phyloP scores from a whole-genome alignment of 2,329 filamentous ascomycete genomes.

The Tolypocladium amazonense region DNA sequence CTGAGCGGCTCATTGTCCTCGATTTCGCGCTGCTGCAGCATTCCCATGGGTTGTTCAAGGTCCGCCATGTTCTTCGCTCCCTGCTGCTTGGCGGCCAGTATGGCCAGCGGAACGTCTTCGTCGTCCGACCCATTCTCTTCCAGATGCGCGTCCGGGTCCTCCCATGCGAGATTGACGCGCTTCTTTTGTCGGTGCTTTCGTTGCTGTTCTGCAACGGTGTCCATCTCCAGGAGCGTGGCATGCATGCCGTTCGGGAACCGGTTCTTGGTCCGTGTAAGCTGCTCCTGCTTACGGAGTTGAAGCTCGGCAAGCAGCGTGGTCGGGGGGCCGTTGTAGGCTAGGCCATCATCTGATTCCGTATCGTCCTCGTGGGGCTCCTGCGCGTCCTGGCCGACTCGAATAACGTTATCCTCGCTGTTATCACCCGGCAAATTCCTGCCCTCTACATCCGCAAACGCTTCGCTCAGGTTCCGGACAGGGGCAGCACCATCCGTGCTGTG shows the following conservation, averaged over 20 bases:
- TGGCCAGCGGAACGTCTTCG: conserved; percentile 78
- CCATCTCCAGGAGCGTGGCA: conserved; percentile 79
- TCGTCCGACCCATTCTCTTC: conserved; percentile 46
- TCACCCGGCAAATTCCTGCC: neutral
- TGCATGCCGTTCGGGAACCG: conserved; percentile 68
- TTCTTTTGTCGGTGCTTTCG: conserved; percentile 62
- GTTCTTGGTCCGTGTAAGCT: conserved; percentile 63
- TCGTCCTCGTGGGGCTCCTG: conserved; percentile 29
- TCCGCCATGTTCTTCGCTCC: conserved; percentile 39
- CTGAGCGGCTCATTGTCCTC: conserved; percentile 91
- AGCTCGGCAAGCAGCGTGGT: conserved; percentile 89
- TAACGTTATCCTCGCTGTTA: conserved; percentile 4
- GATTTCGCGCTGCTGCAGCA: conserved; percentile 71
- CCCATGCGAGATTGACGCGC: conserved; percentile 84
- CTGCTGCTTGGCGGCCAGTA: conserved; percentile 57
- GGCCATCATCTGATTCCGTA: conserved; percentile 31
- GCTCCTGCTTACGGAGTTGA: conserved; percentile 80
- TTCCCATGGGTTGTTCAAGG: conserved; percentile 55
- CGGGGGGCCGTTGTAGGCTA: conserved; percentile 57
- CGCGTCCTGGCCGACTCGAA: conserved; percentile 12
- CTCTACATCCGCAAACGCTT: conserved; percentile 7
- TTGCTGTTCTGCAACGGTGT: conserved; percentile 80
- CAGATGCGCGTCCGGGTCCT: conserved; percentile 47
- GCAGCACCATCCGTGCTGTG: conserved; percentile 7
- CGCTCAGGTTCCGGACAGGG: conserved; percentile 14